Evolutionary conservation across 2,329 filamentous ascomycete genomes (phyloP).

Genomic region (Dactylellina parvicollis): DNA sequence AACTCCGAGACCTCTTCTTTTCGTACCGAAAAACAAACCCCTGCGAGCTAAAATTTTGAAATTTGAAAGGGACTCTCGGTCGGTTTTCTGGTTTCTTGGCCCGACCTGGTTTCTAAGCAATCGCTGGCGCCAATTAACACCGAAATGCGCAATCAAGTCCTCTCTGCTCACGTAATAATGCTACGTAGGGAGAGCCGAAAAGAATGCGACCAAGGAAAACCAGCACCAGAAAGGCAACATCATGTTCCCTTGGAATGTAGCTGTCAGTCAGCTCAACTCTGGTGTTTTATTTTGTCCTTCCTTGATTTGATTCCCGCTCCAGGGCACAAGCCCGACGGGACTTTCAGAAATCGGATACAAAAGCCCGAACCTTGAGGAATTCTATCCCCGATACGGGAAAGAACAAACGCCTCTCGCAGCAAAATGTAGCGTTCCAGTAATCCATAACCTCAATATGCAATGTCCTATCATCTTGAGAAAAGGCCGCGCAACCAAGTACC

Average conservation of each 20-base stretch:
- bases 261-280: not conserved
- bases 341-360: not conserved
- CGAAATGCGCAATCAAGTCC: slow-evolving; percentile 32
- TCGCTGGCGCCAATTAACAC: slow-evolving; percentile 28
- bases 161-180: slow-evolving; percentile 43
- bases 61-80: slow-evolving; percentile 38
- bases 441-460: not conserved
- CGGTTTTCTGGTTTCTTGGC: slow-evolving; percentile 37
- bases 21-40: slow-evolving; percentile 20
- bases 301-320: slow-evolving; percentile 10
- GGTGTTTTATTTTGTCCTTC: not conserved
- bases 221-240: not conserved
- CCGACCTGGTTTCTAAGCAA: slow-evolving; percentile 31
- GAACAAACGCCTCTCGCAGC: not conserved
- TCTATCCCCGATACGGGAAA: slow-evolving; percentile 35
- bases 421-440: not conserved
- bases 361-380: slow-evolving; percentile 18
- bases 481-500: slow-evolving; percentile 34
- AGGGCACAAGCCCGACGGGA: not conserved
- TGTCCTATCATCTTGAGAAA: not conserved
- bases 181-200: slow-evolving; percentile 7
- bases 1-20: slow-evolving; percentile 46
- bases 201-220: slow-evolving; percentile 24
- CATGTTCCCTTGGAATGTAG: slow-evolving; percentile 19
- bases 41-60: slow-evolving; percentile 44